Conservation (phyloP, 2,329 filamentous ascomycete species). For the Harringtonia lauricola region DNA sequence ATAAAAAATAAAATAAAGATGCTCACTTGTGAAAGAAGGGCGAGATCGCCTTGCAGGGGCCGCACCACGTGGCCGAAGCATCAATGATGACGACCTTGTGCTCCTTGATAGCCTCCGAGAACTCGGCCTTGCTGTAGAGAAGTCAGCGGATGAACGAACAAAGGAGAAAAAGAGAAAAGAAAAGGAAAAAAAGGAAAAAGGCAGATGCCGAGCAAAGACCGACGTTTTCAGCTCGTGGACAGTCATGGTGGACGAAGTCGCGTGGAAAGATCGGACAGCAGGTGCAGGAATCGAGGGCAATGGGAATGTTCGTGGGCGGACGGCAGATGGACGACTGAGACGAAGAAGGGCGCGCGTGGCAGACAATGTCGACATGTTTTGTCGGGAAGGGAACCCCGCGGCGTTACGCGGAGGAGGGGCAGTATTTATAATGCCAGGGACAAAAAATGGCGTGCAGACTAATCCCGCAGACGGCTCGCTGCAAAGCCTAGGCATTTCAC, state of each 20-base stretch:
- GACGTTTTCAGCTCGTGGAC: conserved; percentile 9
- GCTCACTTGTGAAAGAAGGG: conserved; percentile 59
- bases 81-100: conserved; percentile 60
- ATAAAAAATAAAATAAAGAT: neutral
- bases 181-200: neutral
- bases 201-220: no score
- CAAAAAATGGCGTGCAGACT: no score
- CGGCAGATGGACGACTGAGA: no score
- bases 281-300: no score
- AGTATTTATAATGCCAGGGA: no score
- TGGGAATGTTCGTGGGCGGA: no score
- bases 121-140: conserved; percentile 11
- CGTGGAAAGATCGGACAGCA: conserved; percentile 7
- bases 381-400: no score
- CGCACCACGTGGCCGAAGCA: conserved; percentile 85
- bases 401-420: no score
- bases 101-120: conserved; percentile 25
- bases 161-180: neutral
- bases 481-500: no score
- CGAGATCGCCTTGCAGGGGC: conserved; percentile 85
- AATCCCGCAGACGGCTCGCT: no score
- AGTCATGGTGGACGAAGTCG: conserved; percentile 7
- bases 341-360: no score
- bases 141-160: neutral
- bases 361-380: no score